Percentiles rank a stretch among this genome's conserved stretches.
phyloP scores from a whole-genome alignment of 1,139 yeast genomes.

The Geotrichum candidum region DNA sequence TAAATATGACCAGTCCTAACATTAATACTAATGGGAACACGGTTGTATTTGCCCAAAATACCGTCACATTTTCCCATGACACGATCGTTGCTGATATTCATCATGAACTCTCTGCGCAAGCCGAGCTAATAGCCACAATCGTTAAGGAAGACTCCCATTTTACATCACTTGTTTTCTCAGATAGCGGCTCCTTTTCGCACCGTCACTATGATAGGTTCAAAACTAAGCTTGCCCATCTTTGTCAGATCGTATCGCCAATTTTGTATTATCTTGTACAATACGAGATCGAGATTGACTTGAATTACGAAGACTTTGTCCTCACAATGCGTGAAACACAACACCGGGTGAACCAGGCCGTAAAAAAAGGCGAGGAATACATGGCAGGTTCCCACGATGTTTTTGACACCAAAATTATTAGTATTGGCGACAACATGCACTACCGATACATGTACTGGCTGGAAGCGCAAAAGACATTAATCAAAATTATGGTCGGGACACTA shows the following conservation, averaged over 20 bases:
- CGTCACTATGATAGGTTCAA: not conserved
- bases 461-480: not conserved
- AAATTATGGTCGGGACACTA: not conserved
- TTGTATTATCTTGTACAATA: not conserved
- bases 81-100: not conserved
- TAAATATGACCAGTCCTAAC: not conserved
- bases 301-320: not conserved
- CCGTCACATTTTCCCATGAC: not conserved
- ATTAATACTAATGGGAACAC: not conserved
- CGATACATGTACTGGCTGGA: not conserved
- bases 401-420: not conserved
- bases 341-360: not conserved
- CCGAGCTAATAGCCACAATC: not conserved
- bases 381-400: not conserved
- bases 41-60: not conserved
- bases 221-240: not conserved
- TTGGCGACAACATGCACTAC: not conserved
- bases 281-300: not conserved
- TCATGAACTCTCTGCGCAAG: not conserved
- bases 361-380: not conserved
- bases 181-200: not conserved
- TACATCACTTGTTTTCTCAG: not conserved
- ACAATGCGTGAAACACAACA: not conserved
- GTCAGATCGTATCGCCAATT: not conserved
- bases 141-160: not conserved